Conservation (phyloP, 1,139 yeast species). For the Suhomyces coccinellae region DNA sequence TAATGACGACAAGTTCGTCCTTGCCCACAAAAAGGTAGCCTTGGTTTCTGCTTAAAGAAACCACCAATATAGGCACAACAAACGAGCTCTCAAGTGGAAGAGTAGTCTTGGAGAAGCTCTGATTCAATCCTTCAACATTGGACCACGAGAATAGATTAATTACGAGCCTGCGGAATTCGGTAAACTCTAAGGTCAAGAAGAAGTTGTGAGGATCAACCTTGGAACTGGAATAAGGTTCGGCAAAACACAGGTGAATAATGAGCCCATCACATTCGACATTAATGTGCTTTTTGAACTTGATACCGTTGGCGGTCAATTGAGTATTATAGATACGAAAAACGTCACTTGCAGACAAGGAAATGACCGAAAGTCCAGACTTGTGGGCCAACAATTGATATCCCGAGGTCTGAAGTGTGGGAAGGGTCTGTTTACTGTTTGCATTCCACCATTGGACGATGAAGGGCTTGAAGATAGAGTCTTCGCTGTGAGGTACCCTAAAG, state of each 20-base stretch:
- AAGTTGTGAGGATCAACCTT: constrained; percentile 33
- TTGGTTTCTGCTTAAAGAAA: constrained; percentile 30
- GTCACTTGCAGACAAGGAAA: constrained; percentile 39
- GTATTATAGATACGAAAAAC: constrained; percentile 41
- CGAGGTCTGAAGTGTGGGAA: constrained; percentile 31
- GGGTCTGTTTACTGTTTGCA: constrained; percentile 17
- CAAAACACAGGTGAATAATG: constrained; percentile 45
- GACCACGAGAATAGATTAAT: constrained; percentile 45
- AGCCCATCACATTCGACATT: constrained; percentile 43
- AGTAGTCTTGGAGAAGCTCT: constrained; percentile 26
- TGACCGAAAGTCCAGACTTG: constrained; percentile 38
- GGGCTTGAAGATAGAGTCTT: constrained; percentile 35
- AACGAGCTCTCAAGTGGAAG: constrained; percentile 42
- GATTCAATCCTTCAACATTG: constrained; percentile 25
- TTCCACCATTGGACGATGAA: constrained; percentile 58
- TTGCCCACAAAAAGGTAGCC: constrained; percentile 38
- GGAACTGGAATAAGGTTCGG: constrained; percentile 32
- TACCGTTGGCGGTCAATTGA: constrained; percentile 37
- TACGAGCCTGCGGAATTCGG: constrained; percentile 38
- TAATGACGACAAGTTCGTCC: constrained; percentile 28
- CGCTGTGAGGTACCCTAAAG: constrained; percentile 5
- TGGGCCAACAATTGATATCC: constrained; percentile 40
- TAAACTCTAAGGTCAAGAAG: constrained; percentile 38
- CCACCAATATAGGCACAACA: constrained; percentile 40
- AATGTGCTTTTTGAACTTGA: constrained; percentile 37